phyloP scores from a whole-genome alignment of 345 rosid species.

The Odontarrhena argentea region DNA sequence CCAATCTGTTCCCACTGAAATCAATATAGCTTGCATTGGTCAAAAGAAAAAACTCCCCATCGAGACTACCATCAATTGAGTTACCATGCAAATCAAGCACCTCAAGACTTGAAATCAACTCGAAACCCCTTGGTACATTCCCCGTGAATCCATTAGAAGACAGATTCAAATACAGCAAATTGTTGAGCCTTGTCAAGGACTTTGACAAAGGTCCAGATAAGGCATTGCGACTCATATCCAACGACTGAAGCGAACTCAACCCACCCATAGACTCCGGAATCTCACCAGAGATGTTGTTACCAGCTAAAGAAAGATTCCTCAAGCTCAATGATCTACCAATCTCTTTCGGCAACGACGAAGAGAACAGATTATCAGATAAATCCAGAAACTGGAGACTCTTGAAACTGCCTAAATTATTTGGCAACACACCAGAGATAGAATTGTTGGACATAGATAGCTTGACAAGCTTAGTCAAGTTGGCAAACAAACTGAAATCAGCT shows the following conservation, averaged over 20 bases:
- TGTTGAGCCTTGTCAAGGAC: conserved; percentile 62
- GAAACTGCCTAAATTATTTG: conserved; percentile 64
- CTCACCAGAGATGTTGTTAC: conserved; percentile 88
- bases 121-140: conserved; percentile 79
- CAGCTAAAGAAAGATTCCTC: conserved; percentile 74
- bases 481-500: conserved; percentile 75
- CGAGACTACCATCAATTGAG: conserved; percentile 72
- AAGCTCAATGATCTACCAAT: conserved; percentile 69
- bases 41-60: conserved; percentile 74
- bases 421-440: conserved; percentile 71
- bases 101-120: conserved; percentile 60
- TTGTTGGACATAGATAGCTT: conserved; percentile 91
- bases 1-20: conserved; percentile 72
- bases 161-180: conserved; percentile 63
- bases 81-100: conserved; percentile 87
- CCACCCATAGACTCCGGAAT: conserved; percentile 73
- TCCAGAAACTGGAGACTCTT: conserved; percentile 78
- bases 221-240: conserved; percentile 86
- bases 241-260: conserved; percentile 66
- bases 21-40: conserved; percentile 83
- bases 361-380: conserved; percentile 75
- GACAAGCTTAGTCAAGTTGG: conserved; percentile 84
- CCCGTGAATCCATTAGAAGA: conserved; percentile 69
- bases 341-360: conserved; percentile 58
- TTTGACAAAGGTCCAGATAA: conserved; percentile 73